Base-by-base conservation (phyloP, 2,329 filamentous ascomycete species). In the Aciculosporium take region DNA sequence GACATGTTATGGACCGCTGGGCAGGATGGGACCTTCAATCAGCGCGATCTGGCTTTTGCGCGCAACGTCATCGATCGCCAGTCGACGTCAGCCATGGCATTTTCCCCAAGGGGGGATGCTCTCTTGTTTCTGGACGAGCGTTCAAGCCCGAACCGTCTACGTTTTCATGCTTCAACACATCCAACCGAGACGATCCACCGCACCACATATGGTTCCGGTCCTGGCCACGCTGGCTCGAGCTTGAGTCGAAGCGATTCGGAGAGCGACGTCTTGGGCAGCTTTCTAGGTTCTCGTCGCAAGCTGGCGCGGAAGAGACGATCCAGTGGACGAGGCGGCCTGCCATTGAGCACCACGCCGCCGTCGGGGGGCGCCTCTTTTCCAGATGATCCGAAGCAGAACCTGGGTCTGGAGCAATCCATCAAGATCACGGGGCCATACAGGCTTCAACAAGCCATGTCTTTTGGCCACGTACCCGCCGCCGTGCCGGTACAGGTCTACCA, bases 1-100 rank as follows among this genome's bases (percentile, higher is more conserved):
- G 76, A 81, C 47, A 65, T 80, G 35, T 58, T 83, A 1, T 83
- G 78, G 78, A 78, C 76, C 1, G 77, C 70, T 6, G 76, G 76
- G 1, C 67, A 66, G 20, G 77, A 81, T 47, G 74, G 74, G 0
- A 55, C 68, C 3, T 80, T 83, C 45, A 71, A 67, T 23, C 79
- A 82, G 51, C 79, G 73, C 46, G 78, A 83, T 52, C 65, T 81
- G 17, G 72, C 74, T 0, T 81, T 73, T 57, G 74, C 76, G 0
- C 73, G 72, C 3, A 74, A 74, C 49, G 68, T 74, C 13, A 70
- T 81, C 37, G 76, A 82, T 52, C 69, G 74, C 15, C 70, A 76
- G 40, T 67, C 76, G 2, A 68, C 78, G 3, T 80, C 76, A 0
- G 71, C 67, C 24, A 67, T 80, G 55, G 64, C 72, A 1, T 79